Evolutionary conservation across 345 rosid species (phyloP), one percentile per base, ranked within the genome.

Genomic region (Eutrema japonicum): DNA sequence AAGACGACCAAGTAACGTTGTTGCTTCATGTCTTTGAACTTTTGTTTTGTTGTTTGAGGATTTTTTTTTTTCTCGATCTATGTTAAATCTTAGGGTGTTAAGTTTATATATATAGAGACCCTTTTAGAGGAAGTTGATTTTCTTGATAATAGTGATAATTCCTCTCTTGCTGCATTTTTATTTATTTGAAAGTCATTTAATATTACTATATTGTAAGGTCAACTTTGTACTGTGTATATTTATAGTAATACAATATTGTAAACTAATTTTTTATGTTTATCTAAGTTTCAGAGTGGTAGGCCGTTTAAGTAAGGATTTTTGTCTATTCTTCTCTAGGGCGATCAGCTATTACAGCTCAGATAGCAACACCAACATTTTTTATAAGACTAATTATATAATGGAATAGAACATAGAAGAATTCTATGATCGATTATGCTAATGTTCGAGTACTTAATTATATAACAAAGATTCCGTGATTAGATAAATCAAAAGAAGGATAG

Each of bases 331-430:
- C 72, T 41, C 32, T 66, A 29, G 47, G 41, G 40, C 13, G 22
- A 60, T 52, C 57, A 75, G 33, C 50, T 68, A 35, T 13, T 45
- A 52, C 79, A 75, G 79, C 74, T 68, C 63, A 75, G 74, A 69
- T 22, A 45, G 70, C 74, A 75, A 68, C 70, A 75, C 58, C 11
- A 53, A 16, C 50, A 47, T 7, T n/a, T 55, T 62, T 51, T 13
- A 43, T 40, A 58, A 57, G 8, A 26, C 41, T 22, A 18, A 18
- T 18, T 46, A 52, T 35, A 47, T 46, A 61, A 51, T 29, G 35
- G 40, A 60, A 35, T 4, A 35, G 73, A 67, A 33, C 73, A 60
- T 22, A 42, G 68, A 67, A 68, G 49, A 75, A 59, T 60, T 75
- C 50, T 29, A 14, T 46, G 32, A 11, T 12, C 51, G 10, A 46